Evolutionary conservation across 805 yeast species (phyloP), one percentile per base, ranked within the genome.

Genomic region (Phaffomyces thermotolerans): DNA sequence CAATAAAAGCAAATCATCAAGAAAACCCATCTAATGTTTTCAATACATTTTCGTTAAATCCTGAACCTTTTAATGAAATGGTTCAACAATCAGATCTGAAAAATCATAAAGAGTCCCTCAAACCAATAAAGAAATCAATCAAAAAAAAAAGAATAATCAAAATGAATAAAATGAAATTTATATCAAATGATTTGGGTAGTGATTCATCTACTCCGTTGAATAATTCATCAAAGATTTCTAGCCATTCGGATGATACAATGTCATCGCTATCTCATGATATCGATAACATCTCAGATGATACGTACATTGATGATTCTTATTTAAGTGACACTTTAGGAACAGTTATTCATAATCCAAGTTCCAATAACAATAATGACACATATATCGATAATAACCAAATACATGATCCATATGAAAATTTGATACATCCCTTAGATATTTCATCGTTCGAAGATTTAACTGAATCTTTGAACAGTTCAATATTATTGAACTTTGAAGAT

Each of bases 341-440:
- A n/a, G 33, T 27, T 12, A 27, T 12, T 27, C 29, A 27, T 27
- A 13, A 27, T 27, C 29, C 29, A 10, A 27, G 10, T 14, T 33
- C 14, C 8, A 25, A 27, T 22, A 32, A 25, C n/a, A 37, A 40
- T 14, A 45, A 45, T 9, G 32, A 42, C 6, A 38, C 43, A 6
- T 14, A 36, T 27, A 41, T 42, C n/a, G 25, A 37, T 6, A 10
- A 24, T 20, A 27, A 41, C 9, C 38, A 40, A 1, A 14, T 14
- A 6, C 6, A 41, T 25, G 59, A 57, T 37, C 62, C 59, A 8
- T 57, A 57, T 27, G 52, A 43, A 22, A 43, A 49, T 27, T 9
- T 53, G 10, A 34, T 46, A 13, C 61, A 56, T 41, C 60, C 60
- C 12, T 23, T 53, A 46, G 61, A 56, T 34, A 44, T 57, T 6